A percentile compares a stretch with the other conserved stretches of the same genome.
These are phyloP conservation scores for Candida golubevii DNA, from an alignment of 805 yeast species.

Conservation along the genomic window DNA sequence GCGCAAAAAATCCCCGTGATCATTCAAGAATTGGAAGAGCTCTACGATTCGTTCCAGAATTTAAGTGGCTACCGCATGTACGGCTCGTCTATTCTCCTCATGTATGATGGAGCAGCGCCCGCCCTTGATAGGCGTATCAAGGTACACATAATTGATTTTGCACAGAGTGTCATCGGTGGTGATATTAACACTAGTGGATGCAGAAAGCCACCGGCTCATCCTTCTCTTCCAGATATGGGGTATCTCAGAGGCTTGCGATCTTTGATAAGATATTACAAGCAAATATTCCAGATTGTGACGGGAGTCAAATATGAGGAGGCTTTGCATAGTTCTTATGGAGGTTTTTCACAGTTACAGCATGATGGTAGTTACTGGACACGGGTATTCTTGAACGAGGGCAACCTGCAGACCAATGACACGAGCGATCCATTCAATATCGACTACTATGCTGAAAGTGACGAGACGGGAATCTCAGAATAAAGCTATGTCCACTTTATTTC, in stretches of 20 bases:
- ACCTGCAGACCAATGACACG: neutral
- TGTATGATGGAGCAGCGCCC: constrained; percentile 69
- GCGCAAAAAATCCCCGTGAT: constrained; percentile 63
- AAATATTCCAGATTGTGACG: constrained; percentile 55
- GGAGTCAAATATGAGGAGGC: constrained; percentile 22
- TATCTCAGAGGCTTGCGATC: constrained; percentile 77
- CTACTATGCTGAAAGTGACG: constrained; percentile 10
- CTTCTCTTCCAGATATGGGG: constrained; percentile 68
- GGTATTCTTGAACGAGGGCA: constrained; percentile 11
- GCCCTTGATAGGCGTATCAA: constrained; percentile 17
- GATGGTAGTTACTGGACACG: constrained; percentile 11
- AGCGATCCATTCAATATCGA: constrained; percentile 14
- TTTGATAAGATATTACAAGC: constrained; percentile 61
- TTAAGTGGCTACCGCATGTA: constrained; percentile 80
- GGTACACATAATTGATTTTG: constrained; percentile 91
- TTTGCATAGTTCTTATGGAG: neutral
- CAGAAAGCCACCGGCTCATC: constrained; percentile 70
- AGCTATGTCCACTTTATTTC: neutral
- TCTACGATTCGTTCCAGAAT: constrained; percentile 49
- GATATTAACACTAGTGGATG: constrained; percentile 23
- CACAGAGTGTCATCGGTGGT: constrained; percentile 75
- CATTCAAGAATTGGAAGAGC: constrained; percentile 53
- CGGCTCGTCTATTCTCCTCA: constrained; percentile 82
- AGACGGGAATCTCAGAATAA: constrained; percentile 15
- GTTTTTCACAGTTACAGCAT: constrained; percentile 11